Percentiles rank a stretch among this genome's conserved stretches.
Evolutionary conservation across 169 alveolate genomes (phyloP).

Genomic region (Plasmodium relictum): DNA sequence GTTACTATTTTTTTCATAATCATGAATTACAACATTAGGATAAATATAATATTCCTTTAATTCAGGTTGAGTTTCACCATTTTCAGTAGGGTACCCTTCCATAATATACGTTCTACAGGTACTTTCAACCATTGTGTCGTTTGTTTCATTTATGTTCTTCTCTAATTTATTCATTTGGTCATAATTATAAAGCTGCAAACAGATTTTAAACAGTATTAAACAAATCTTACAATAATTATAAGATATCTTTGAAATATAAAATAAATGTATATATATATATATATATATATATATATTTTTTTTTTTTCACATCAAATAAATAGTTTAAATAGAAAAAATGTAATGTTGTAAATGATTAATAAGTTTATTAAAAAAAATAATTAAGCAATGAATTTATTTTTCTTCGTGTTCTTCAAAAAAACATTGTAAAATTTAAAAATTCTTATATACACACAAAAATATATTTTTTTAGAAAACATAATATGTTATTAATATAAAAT

Average conservation of each 20-base stretch:
- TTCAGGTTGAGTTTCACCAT: slow-evolving; percentile 33
- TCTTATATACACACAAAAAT: too few species aligned
- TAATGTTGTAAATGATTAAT: too few species aligned
- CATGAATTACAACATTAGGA: slow-evolving; percentile 34
- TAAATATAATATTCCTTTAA: slow-evolving; percentile 40
- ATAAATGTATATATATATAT: background rate
- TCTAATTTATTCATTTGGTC: slow-evolving; percentile 40
- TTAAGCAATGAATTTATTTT: too few species aligned
- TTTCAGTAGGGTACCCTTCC: slow-evolving; percentile 24
- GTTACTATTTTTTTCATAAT: slow-evolving; percentile 22
- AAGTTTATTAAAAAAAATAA: too few species aligned
- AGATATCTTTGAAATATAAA: slow-evolving; percentile 5
- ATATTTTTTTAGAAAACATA: too few species aligned
- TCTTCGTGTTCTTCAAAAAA: too few species aligned
- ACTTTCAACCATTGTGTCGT: slow-evolving; percentile 43
- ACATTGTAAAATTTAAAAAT: too few species aligned
- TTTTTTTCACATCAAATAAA: background rate
- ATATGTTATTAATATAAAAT: too few species aligned
- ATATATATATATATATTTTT: background rate
- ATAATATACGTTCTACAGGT: slow-evolving; percentile 8
- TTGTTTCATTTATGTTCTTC: slow-evolving; percentile 43
- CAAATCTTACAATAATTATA: background rate
- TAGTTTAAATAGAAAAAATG: background rate
- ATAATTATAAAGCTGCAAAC: background rate
- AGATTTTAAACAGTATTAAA: too few species aligned